phyloP scores from a whole-genome alignment of 164 flowering plant genomes.

The Sedum album region DNA sequence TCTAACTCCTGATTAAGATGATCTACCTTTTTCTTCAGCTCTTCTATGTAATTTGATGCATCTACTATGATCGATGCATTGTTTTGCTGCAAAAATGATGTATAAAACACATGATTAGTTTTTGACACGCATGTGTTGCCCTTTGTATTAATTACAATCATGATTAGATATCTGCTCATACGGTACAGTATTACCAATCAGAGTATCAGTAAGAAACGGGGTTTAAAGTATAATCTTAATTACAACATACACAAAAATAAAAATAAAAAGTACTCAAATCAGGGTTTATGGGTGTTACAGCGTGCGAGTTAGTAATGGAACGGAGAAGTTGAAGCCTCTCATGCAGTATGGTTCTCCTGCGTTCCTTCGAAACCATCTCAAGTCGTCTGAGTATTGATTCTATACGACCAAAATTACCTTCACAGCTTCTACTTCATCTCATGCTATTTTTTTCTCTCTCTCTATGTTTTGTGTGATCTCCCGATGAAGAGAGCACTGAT shows the following conservation, averaged over 20 bases:
- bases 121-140: neutral
- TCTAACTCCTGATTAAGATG: constrained; percentile 46
- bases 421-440: neutral
- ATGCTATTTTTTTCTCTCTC: neutral
- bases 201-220: neutral
- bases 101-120: neutral
- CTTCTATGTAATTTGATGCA: constrained; percentile 61
- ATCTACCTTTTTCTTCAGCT: constrained; percentile 57
- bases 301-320: constrained; percentile 58
- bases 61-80: constrained; percentile 52
- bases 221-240: neutral
- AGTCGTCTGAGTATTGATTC: neutral
- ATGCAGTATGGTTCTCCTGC: constrained; percentile 40
- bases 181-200: neutral
- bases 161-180: neutral
- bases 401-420: neutral
- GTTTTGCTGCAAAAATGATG: constrained; percentile 24
- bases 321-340: constrained; percentile 75
- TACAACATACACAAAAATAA: neutral
- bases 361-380: constrained; percentile 49
- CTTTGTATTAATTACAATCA: too few relatives aligned
- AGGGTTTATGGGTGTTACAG: constrained; percentile 30
- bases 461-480: neutral
- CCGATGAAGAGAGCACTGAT: neutral
- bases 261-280: neutral